Conservation (phyloP, 257 asterid genomes). For the Ehretia macrophylla region DNA sequence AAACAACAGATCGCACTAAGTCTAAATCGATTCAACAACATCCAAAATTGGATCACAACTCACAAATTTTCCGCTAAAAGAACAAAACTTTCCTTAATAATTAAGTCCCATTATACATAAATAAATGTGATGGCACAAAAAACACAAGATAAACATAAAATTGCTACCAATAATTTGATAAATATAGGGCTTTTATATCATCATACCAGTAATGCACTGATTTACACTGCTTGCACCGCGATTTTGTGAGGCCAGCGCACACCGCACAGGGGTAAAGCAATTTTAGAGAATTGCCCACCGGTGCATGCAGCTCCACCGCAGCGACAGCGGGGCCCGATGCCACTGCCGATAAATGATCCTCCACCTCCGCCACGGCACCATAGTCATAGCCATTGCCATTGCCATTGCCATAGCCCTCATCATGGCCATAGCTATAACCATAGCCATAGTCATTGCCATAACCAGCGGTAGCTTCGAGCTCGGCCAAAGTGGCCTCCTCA, state of each 20-base stretch:
- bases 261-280: constrained; percentile 53
- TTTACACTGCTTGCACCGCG: constrained; percentile 75
- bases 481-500: constrained; percentile 64
- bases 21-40: neutral
- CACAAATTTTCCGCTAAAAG: neutral
- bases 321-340: neutral
- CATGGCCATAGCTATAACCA: constrained; percentile 12
- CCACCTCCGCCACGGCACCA: constrained; percentile 14
- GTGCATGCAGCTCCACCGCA: constrained; percentile 10
- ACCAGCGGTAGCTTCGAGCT: constrained; percentile 37
- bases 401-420: constrained; percentile 6
- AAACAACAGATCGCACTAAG: too few relatives aligned
- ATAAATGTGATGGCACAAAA: neutral
- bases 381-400: constrained; percentile 24
- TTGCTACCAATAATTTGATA: neutral
- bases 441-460: constrained; percentile 7
- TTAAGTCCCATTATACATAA: neutral
- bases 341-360: constrained; percentile 1
- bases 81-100: neutral
- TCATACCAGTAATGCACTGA: constrained; percentile 76
- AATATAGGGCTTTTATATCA: neutral
- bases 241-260: constrained; percentile 52
- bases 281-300: constrained; percentile 25
- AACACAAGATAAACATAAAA: neutral
- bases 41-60: neutral